phyloP scores from a whole-genome alignment of 306 rosid genomes.

The Adenanthera pavonina region DNA sequence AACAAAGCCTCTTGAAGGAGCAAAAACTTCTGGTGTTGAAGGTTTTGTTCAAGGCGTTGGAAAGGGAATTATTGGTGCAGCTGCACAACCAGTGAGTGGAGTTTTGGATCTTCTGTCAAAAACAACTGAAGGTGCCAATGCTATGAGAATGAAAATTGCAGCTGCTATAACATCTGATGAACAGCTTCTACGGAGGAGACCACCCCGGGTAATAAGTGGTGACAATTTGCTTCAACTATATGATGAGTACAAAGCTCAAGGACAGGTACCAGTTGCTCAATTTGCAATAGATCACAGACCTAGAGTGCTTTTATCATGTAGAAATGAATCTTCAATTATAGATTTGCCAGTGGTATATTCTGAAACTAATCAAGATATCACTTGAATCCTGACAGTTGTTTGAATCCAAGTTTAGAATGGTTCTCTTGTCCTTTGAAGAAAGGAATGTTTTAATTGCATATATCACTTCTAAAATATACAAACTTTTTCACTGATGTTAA shows the following conservation, averaged over 20 bases:
- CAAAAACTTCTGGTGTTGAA: constrained; percentile 94
- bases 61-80: constrained; percentile 96
- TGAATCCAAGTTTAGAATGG: constrained; percentile 21
- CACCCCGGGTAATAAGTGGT: constrained; percentile 92
- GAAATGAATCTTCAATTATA: constrained; percentile 23
- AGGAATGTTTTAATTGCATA: constrained; percentile 10
- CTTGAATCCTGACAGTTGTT: constrained; percentile 18
- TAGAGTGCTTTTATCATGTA: constrained; percentile 32
- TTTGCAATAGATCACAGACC: constrained; percentile 25
- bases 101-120: constrained; percentile 96
- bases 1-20: constrained; percentile 98
- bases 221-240: constrained; percentile 88
- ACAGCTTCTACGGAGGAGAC: constrained; percentile 92
- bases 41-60: constrained; percentile 99
- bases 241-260: constrained; percentile 87
- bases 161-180: constrained; percentile 96
- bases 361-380: constrained; percentile 16
- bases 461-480: constrained; percentile 1
- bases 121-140: constrained; percentile 99
- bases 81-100: constrained; percentile 99
- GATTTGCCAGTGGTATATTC: background rate
- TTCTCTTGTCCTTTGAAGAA: constrained; percentile 17
- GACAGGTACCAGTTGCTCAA: constrained; percentile 75
- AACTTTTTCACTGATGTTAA: constrained; percentile 8
- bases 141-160: constrained; percentile 97